Conservation (phyloP, 352 stramenopile genomes). For the Globisporangium spinosum region DNA sequence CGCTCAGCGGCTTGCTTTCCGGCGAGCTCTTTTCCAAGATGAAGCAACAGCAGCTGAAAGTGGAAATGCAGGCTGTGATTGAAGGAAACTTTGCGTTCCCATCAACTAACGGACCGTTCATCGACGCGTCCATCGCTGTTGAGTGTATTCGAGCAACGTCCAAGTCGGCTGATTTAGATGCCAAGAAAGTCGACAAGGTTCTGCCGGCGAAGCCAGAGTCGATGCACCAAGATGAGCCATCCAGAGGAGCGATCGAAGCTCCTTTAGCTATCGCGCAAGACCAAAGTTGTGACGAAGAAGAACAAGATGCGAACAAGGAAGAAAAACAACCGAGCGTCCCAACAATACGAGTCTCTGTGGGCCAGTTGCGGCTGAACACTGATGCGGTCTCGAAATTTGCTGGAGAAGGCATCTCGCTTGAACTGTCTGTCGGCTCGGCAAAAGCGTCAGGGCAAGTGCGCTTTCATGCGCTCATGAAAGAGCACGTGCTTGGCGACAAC, state of each 20-base stretch:
- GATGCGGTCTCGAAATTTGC: constrained; percentile 24
- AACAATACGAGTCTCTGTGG: constrained; percentile 25
- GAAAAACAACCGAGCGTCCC: no score
- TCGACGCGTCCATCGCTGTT: constrained; percentile 31
- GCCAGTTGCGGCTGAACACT: constrained; percentile 29
- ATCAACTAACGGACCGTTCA: constrained; percentile 26
- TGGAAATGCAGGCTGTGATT: constrained; percentile 16
- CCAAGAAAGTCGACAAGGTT: background rate
- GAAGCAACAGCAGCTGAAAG: background rate
- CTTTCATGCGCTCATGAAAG: constrained; percentile 39
- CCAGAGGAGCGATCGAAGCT: background rate
- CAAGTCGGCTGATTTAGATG: no score
- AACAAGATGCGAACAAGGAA: background rate
- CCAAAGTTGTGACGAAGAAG: background rate
- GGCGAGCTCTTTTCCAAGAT: constrained; percentile 21
- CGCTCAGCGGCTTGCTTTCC: constrained; percentile 30
- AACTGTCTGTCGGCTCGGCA: constrained; percentile 27
- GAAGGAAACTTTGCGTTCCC: constrained; percentile 46
- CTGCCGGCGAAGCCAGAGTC: background rate
- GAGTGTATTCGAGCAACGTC: constrained; percentile 21
- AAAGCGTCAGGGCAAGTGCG: constrained; percentile 19
- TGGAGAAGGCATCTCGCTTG: constrained; percentile 31
- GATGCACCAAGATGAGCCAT: background rate
- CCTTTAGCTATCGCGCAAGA: background rate
- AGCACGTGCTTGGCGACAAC: constrained; percentile 34